Evolutionary conservation across 2,329 filamentous ascomycete genomes (phyloP).

Genomic region (Pochonia chlamydosporia): DNA sequence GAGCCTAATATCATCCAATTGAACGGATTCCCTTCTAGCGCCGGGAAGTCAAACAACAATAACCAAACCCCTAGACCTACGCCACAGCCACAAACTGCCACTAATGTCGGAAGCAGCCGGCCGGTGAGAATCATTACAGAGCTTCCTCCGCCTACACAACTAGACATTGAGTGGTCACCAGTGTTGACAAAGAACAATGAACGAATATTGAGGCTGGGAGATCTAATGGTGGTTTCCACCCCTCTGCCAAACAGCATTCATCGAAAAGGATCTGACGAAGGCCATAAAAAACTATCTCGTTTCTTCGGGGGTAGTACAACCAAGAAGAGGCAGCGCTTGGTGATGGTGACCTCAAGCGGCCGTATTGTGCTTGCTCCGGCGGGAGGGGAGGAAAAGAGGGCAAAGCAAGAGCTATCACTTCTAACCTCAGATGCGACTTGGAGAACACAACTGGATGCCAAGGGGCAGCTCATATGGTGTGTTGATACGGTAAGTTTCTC

Average conservation of each 20-base stretch:
- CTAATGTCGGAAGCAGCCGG: conserved; percentile 44
- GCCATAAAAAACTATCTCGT: conserved; percentile 82
- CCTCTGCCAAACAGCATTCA: conserved; percentile 70
- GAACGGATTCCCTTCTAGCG: conserved; percentile 44
- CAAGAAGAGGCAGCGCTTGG: conserved; percentile 87
- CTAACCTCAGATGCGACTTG: conserved; percentile 69
- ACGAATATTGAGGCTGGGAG: conserved; percentile 88
- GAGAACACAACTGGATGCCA: conserved; percentile 76
- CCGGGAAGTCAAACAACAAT: conserved; percentile 17
- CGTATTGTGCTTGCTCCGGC: conserved; percentile 85
- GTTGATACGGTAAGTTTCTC: conserved; percentile 79
- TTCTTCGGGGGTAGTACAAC: conserved; percentile 89
- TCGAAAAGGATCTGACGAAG: conserved; percentile 64
- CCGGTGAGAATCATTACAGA: conserved; percentile 87
- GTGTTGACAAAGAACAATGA: conserved; percentile 88
- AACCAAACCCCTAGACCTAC: conserved; percentile 21
- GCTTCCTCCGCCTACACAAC: conserved; percentile 87
- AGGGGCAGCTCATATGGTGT: conserved; percentile 81
- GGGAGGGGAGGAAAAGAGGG: conserved; percentile 91
- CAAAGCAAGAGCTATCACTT: conserved; percentile 87
- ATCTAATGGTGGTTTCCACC: conserved; percentile 76
- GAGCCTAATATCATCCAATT: conserved; percentile 72
- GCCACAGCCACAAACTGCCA: conserved; percentile 29
- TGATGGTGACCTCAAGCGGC: conserved; percentile 90
- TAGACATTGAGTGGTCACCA: conserved; percentile 98